A percentile compares a stretch with the other conserved stretches of the same genome.
Conservation (phyloP, 1,284 basidiomycete genomes). For the Rhodotorula sp. region DNA sequence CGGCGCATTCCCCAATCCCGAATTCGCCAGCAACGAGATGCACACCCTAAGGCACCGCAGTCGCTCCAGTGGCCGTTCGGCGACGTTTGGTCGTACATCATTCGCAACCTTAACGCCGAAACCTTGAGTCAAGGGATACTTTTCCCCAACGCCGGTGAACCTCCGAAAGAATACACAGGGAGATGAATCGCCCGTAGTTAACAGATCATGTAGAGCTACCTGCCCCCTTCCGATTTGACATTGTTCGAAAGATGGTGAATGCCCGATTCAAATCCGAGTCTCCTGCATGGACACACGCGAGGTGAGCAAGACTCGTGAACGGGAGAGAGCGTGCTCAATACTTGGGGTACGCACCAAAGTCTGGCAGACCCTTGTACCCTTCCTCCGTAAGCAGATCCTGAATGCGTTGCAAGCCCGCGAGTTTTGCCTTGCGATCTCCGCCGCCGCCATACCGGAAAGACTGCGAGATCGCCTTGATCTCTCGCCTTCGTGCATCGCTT, state of each 20-base stretch:
- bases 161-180: background rate
- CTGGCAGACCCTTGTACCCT: constrained; percentile 40
- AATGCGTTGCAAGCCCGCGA: constrained; percentile 36
- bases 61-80: background rate
- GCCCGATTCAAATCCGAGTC: constrained; percentile 14
- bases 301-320: background rate
- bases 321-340: background rate
- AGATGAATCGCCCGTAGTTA: background rate
- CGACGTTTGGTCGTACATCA: background rate
- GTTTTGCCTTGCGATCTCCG: constrained; percentile 22
- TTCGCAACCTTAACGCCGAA: no score
- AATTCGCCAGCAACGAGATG: background rate
- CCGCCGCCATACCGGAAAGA: constrained; percentile 12
- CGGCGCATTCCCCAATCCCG: background rate
- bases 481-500: constrained; percentile 32
- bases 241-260: constrained; percentile 16
- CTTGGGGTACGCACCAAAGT: constrained; percentile 32
- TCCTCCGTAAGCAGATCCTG: constrained; percentile 36
- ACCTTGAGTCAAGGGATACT: no score
- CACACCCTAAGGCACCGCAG: background rate
- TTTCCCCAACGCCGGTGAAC: no score
- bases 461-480: constrained; percentile 30
- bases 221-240: background rate
- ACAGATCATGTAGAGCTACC: background rate
- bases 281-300: background rate